Evolutionary conservation across 768 basidiomycete species (phyloP).

Genomic region (Obba rivulosa): DNA sequence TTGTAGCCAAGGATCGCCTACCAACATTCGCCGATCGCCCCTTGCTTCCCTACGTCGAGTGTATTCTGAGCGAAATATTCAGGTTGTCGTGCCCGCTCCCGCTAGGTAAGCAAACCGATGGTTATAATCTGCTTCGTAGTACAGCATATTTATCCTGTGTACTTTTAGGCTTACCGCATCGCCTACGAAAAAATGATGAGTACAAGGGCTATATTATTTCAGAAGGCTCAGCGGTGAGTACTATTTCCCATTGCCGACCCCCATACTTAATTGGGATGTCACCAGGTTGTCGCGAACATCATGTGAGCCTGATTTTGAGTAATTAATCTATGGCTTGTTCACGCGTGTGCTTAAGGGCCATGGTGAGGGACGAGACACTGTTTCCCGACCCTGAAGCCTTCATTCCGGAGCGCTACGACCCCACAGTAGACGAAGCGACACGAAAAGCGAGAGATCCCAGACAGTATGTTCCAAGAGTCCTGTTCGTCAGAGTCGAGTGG

Average conservation of each 20-base stretch:
- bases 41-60: conserved; percentile 51
- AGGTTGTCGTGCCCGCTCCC: background rate
- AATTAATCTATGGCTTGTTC: background rate
- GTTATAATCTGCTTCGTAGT: too few species aligned
- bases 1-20: conserved; percentile 48
- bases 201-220: background rate
- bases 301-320: background rate
- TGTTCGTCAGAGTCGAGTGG: too few species aligned
- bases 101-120: too few species aligned
- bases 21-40: conserved; percentile 53
- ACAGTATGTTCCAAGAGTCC: conserved; percentile 13
- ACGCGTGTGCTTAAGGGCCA: conserved; percentile 1
- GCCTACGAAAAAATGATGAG: background rate
- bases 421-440: conserved; percentile 14
- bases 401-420: conserved; percentile 20
- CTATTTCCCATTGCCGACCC: too few species aligned
- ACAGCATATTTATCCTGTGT: background rate
- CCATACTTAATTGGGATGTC: background rate
- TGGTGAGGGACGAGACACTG: conserved; percentile 9
- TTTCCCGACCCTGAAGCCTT: conserved; percentile 18
- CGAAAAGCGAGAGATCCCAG: conserved; percentile 31
- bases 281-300: background rate
- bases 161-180: background rate
- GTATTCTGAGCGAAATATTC: conserved; percentile 41
- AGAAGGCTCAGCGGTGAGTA: background rate